These are phyloP conservation scores for Mycena rebaudengoi DNA, from an alignment of 768 basidiomycete genomes.

Conservation along the genomic window DNA sequence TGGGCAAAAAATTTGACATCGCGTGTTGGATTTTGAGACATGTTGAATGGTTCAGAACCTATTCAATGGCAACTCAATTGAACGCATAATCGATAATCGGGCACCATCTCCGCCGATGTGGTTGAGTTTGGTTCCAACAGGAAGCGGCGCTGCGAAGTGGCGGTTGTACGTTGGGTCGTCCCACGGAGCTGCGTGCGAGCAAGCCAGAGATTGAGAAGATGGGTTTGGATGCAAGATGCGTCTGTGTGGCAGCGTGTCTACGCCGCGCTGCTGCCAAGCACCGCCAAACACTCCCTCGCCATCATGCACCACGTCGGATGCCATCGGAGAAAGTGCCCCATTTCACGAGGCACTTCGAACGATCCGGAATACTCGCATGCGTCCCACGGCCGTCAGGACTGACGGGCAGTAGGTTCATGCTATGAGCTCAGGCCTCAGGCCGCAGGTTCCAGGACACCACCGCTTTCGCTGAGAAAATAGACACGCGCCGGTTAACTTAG, in stretches of 20 bases:
- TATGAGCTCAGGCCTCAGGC: not conserved
- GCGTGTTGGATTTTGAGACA: slow-evolving; percentile 6
- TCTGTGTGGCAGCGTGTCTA: no score
- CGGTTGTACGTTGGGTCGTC: not conserved
- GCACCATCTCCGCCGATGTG: not conserved
- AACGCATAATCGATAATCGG: slow-evolving; percentile 4
- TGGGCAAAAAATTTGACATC: not conserved
- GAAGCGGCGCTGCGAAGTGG: not conserved
- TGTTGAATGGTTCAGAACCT: slow-evolving; percentile 8
- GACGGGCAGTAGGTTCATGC: slow-evolving; percentile 1
- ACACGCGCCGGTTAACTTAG: not conserved
- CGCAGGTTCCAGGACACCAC: not conserved
- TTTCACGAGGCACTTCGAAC: no score
- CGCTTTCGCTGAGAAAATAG: not conserved
- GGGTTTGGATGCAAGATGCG: no score
- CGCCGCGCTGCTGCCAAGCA: no score
- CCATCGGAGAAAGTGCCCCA: not conserved
- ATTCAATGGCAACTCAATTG: not conserved
- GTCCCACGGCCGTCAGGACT: slow-evolving; percentile 7
- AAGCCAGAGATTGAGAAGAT: no score
- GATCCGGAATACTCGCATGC: slow-evolving; percentile 1
- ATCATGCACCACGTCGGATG: not conserved
- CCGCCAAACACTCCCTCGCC: no score
- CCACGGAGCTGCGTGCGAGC: no score
- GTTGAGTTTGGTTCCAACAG: not conserved